Conservation (phyloP, 345 rosid species). For the Eucalyptus dawsonii region DNA sequence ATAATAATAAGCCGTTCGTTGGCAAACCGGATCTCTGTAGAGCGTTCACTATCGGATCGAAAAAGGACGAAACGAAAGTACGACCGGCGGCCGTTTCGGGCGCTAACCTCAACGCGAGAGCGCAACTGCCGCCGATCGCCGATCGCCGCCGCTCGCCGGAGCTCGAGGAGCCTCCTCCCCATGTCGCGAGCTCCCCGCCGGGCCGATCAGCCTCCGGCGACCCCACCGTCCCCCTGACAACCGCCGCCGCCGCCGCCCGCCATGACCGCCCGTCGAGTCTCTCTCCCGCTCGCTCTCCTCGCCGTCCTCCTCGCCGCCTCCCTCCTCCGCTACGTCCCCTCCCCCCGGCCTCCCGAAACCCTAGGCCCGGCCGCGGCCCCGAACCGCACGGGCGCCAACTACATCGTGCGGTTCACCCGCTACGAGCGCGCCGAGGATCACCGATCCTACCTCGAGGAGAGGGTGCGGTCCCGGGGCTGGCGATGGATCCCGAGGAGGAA, state of each 20-base stretch:
- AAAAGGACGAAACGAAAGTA: not conserved
- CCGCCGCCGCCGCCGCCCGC: not conserved
- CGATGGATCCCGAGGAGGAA: slow-evolving; percentile 78
- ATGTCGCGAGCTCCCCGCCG: not conserved
- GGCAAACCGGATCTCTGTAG: not conserved
- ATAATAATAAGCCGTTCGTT: not conserved
- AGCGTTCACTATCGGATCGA: not conserved
- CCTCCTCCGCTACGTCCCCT: slow-evolving; percentile 11
- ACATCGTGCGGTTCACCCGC: slow-evolving; percentile 70
- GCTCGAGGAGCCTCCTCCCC: not conserved
- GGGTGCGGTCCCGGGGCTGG: slow-evolving; percentile 55
- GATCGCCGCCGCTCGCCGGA: not conserved
- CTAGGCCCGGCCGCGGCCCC: slow-evolving; percentile 7
- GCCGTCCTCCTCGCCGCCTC: not conserved
- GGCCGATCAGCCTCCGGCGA: not conserved
- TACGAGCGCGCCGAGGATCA: slow-evolving; percentile 45
- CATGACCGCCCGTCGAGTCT: not conserved
- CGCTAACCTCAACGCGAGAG: not conserved
- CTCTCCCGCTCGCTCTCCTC: not conserved
- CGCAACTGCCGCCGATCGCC: not conserved
- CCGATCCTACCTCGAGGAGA: slow-evolving; percentile 44
- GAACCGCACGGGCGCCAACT: slow-evolving; percentile 3
- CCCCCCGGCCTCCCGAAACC: slow-evolving; percentile 1
- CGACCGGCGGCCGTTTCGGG: not conserved
- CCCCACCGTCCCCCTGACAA: not conserved